phyloP scores from a whole-genome alignment of 371 early-diverging fungal species.

The Mucor piriformis region DNA sequence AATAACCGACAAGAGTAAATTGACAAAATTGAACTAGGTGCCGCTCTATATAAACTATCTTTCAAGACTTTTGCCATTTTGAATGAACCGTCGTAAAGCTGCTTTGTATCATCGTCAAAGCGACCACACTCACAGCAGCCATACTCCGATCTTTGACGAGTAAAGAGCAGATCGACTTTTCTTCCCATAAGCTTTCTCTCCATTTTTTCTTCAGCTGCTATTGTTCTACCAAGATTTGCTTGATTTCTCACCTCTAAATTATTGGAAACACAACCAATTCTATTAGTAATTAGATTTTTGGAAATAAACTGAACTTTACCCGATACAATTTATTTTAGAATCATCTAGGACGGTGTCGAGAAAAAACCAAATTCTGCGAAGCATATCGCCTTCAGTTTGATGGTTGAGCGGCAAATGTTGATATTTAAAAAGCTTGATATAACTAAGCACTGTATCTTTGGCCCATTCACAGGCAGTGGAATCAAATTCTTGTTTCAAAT shows the following conservation, averaged over 20 bases:
- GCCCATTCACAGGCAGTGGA: constrained; percentile 4
- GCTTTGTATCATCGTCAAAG: constrained; percentile 8
- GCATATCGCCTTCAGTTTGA: constrained; percentile 7
- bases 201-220: constrained; percentile 16
- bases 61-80: constrained; percentile 18
- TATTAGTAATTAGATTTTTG: constrained; percentile 17
- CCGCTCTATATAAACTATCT: constrained; percentile 11
- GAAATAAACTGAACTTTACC: constrained; percentile 2
- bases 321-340: constrained; percentile 10
- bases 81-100: constrained; percentile 9
- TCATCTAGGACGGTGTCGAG: constrained; percentile 14
- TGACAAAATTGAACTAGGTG: constrained; percentile 9
- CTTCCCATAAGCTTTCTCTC: constrained; percentile 13
- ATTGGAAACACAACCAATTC: constrained; percentile 17
- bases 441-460: neutral
- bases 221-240: constrained; percentile 13
- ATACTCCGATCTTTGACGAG: constrained; percentile 15
- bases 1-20: constrained; percentile 8
- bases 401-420: neutral
- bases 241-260: constrained; percentile 18
- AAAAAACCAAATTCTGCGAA: constrained; percentile 11
- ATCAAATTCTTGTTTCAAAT: neutral
- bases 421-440: constrained; percentile 4
- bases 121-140: constrained; percentile 17
- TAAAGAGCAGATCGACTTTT: constrained; percentile 15